These are phyloP conservation scores for Zygoascus meyerae DNA, from an alignment of 1,139 yeast genomes.

Conservation along the genomic window DNA sequence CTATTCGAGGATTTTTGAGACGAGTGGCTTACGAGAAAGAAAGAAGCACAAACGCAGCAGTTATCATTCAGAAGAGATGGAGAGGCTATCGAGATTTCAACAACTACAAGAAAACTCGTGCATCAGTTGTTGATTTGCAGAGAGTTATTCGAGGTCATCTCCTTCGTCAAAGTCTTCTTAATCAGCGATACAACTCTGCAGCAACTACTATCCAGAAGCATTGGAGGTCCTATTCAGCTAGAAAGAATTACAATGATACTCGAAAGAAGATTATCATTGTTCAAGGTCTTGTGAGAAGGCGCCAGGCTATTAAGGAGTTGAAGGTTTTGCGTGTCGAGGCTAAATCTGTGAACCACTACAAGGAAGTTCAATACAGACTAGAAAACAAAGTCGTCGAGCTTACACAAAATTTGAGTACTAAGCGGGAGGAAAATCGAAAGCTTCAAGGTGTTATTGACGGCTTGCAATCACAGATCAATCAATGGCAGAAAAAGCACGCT, in stretches of 20 bases:
- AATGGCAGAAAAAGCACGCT: slow-evolving; percentile 32
- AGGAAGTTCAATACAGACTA: slow-evolving; percentile 85
- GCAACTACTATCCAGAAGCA: slow-evolving; percentile 67
- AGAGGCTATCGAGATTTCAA: slow-evolving; percentile 60
- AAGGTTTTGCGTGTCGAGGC: slow-evolving; percentile 70
- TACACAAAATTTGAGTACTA: slow-evolving; percentile 73
- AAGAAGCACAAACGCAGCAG: slow-evolving; percentile 61
- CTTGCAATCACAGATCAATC: slow-evolving; percentile 36
- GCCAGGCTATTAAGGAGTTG: slow-evolving; percentile 62
- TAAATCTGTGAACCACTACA: slow-evolving; percentile 80
- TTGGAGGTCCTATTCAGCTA: slow-evolving; percentile 53
- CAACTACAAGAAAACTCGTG: slow-evolving; percentile 40
- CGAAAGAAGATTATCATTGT: slow-evolving; percentile 56
- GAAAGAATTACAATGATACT: slow-evolving; percentile 41
- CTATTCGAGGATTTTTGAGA: slow-evolving; percentile 56
- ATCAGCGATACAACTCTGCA: slow-evolving; percentile 51
- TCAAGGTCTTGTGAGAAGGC: slow-evolving; percentile 76
- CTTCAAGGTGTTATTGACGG: slow-evolving; percentile 56
- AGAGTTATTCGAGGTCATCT: slow-evolving; percentile 61
- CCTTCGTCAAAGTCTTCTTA: slow-evolving; percentile 46
- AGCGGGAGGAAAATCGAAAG: slow-evolving; percentile 73
- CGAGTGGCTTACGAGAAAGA: slow-evolving; percentile 55
- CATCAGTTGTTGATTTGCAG: slow-evolving; percentile 58
- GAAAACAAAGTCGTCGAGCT: slow-evolving; percentile 95
- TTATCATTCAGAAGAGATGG: slow-evolving; percentile 61